Conservation (phyloP, 1,284 basidiomycete genomes). For the Tetrapyrgos nigripes region DNA sequence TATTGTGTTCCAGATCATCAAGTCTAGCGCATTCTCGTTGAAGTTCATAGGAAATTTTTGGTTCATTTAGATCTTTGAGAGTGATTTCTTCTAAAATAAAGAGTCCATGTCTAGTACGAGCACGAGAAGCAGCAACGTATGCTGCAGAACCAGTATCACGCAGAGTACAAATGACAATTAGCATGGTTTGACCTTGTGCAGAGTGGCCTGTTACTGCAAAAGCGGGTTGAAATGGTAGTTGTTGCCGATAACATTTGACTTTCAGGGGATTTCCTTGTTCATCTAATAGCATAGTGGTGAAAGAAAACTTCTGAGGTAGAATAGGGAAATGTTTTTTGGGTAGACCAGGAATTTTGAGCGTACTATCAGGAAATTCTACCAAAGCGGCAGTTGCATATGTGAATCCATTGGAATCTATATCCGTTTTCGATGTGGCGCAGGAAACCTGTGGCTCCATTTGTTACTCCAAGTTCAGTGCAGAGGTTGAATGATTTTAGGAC, state of each 20-base stretch:
- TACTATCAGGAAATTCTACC: conserved; percentile 30
- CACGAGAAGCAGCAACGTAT: conserved; percentile 22
- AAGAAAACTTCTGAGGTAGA: conserved; percentile 2
- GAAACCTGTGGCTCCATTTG: conserved; percentile 32
- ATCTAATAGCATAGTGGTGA: neutral
- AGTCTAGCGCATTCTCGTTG: neutral
- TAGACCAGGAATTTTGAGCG: conserved; percentile 20
- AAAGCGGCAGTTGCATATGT: conserved; percentile 18
- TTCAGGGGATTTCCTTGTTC: neutral
- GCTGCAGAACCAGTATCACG: conserved; percentile 11
- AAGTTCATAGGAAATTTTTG: neutral
- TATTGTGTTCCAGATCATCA: neutral
- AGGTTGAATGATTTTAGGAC: conserved; percentile 29
- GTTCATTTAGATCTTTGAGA: neutral
- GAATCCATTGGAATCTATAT: neutral
- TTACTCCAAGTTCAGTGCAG: conserved; percentile 34
- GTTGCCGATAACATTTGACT: neutral
- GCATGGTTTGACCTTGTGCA: conserved; percentile 25
- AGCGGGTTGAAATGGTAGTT: conserved; percentile 10
- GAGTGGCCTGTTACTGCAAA: conserved; percentile 11
- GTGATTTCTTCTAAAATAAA: conserved; percentile 2
- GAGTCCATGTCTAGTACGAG: conserved; percentile 13
- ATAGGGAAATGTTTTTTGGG: conserved; percentile 25
- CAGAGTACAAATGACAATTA: conserved; percentile 12
- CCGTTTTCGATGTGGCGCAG: neutral